Evolutionary conservation across 225 moss, liverwort and hornwort genomes (phyloP), one percentile per base, ranked within the genome.

Genomic region (Asterella californica): DNA sequence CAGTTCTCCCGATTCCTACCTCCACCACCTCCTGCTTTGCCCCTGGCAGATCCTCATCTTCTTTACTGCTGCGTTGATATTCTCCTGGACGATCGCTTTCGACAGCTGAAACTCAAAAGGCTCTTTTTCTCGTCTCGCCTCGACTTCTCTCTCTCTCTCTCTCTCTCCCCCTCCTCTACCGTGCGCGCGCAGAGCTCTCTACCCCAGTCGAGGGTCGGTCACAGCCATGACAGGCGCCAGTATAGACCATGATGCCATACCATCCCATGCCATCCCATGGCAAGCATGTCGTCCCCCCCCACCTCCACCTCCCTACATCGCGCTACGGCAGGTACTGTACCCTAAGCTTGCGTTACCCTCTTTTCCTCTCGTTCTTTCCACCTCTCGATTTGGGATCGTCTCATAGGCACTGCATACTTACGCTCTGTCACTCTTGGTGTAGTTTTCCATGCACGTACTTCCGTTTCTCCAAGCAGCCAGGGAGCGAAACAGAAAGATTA

Each of bases 181-280:
- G 15, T 30, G 22, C 36, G 75, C 75, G 55, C 57, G 37, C 32
- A 32, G 47, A 52, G 52, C 30, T 33, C 49, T 30, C 48, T 18
- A 33, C 15, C 30, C 11, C 49, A 54, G 30, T 12, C 75, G 0
- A 21, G 45, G 34, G 53, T 32, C 74, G 57, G 57, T 76, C 57
- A 76, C 75, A 52, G 36, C 75, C 57, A n/a, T 57, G 75, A 76
- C 75, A 59, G 59, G 57, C 75, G 75, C 57, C 75, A 59, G 57
- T 52, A 46, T 14, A 32, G 9, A 15, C 32, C 32, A 30, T 50
- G n/a, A 30, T 33, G 32, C 50, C 53, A 50, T 29, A 19, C 33
- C 74, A 50, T 18, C 74, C 50, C 53, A 74, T 74, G 17, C 52
- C 32, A 33, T 21, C 42, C 50, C n/a, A n/a, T n/a, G n/a, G 25